phyloP scores from a whole-genome alignment of 75 land plant genomes.

The Larix kaempferi region DNA sequence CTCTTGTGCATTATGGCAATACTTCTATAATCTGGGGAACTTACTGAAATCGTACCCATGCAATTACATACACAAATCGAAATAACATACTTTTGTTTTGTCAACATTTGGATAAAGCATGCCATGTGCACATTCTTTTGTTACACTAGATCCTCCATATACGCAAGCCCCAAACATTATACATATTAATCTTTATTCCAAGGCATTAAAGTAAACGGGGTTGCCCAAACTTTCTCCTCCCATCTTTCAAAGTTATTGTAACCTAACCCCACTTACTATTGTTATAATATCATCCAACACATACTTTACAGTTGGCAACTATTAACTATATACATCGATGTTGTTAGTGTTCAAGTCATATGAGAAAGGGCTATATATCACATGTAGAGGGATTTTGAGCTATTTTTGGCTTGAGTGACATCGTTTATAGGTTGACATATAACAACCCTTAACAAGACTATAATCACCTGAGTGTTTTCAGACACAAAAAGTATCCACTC shows the following conservation, averaged over 20 bases:
- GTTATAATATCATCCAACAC: too few species aligned
- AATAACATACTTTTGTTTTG: neutral
- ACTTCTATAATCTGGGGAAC: too few species aligned
- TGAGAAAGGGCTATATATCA: neutral
- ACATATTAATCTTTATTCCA: too few species aligned
- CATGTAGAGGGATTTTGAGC: neutral
- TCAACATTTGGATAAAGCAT: neutral
- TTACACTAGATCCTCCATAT: neutral
- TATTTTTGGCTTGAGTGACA: neutral
- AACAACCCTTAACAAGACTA: neutral
- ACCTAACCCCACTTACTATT: too few species aligned
- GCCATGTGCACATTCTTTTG: neutral
- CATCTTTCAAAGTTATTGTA: neutral
- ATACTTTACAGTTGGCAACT: too few species aligned
- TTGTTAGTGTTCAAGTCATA: too few species aligned
- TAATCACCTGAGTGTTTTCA: neutral
- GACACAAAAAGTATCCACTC: neutral
- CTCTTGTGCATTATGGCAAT: neutral
- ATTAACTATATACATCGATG: too few species aligned
- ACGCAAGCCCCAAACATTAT: neutral
- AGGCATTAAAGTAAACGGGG: too few species aligned
- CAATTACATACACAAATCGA: neutral
- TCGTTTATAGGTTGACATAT: neutral
- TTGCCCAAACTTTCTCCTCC: neutral
- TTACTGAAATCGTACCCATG: neutral